phyloP scores from a whole-genome alignment of 1,139 yeast genomes.

The Candida anutae region DNA sequence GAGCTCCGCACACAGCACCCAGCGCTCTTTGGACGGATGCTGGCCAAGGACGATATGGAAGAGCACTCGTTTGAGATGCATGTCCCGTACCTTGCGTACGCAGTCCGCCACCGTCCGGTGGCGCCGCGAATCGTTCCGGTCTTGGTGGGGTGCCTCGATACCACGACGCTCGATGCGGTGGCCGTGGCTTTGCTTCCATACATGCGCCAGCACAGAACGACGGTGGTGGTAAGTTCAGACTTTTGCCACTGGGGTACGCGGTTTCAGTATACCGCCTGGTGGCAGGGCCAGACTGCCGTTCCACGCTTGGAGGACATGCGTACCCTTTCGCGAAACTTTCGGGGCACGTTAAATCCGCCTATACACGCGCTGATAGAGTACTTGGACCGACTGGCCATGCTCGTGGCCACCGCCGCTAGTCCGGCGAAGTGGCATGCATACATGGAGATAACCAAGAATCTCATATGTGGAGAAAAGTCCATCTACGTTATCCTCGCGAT shows the following conservation, averaged over 20 bases:
- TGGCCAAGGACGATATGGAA: conserved; percentile 55
- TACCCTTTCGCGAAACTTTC: conserved; percentile 20
- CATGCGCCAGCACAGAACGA: conserved; percentile 47
- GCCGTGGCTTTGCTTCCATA: conserved; percentile 48
- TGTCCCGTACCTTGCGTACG: conserved; percentile 70
- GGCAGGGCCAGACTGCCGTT: too few species aligned
- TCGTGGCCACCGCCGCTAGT: conserved; percentile 46
- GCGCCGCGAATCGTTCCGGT: conserved; percentile 64
- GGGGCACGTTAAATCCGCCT: conserved; percentile 17
- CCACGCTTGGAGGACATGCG: background rate
- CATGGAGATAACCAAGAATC: conserved; percentile 65
- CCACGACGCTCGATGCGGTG: conserved; percentile 33
- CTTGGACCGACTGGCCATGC: conserved; percentile 67
- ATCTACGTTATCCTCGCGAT: conserved; percentile 54
- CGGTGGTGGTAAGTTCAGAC: conserved; percentile 80
- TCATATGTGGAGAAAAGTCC: conserved; percentile 92
- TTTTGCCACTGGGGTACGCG: conserved; percentile 95
- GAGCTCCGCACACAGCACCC: conserved; percentile 23
- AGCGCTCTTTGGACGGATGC: conserved; percentile 47
- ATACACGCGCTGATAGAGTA: conserved; percentile 67
- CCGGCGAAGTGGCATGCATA: conserved; percentile 59
- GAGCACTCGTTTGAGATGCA: conserved; percentile 98
- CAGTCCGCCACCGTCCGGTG: conserved; percentile 5
- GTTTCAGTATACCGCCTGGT: conserved; percentile 62
- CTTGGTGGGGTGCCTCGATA: conserved; percentile 60